Percentiles rank a stretch among this genome's conserved stretches.
Evolutionary conservation across 139 green algal species (phyloP).

Genomic region (Chara braunii): DNA sequence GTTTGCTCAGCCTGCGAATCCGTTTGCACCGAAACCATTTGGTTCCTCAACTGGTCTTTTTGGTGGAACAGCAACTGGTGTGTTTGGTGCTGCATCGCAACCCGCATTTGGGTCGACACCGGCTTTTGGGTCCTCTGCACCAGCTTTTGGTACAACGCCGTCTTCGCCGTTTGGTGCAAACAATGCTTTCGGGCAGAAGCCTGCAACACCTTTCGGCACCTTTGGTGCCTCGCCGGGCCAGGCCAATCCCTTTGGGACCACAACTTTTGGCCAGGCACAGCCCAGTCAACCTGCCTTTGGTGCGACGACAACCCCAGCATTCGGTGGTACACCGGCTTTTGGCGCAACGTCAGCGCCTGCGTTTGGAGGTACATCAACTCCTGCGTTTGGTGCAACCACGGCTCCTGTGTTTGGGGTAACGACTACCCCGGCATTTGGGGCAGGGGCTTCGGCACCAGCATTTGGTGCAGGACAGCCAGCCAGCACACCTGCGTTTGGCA

Average conservation of each 20-base stretch:
- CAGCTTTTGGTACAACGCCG: slow-evolving; percentile 9
- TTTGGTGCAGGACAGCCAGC: slow-evolving; percentile 8
- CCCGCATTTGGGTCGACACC: slow-evolving; percentile 29
- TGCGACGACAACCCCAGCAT: no score
- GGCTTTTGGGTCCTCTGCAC: slow-evolving; percentile 5
- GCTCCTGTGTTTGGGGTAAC: not conserved
- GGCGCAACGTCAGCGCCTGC: slow-evolving; percentile 1
- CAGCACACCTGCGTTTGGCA: slow-evolving; percentile 5
- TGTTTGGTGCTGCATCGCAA: slow-evolving; percentile 14
- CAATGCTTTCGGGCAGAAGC: slow-evolving; percentile 6
- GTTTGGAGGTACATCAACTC: not conserved
- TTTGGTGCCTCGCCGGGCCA: not conserved
- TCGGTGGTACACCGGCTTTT: not conserved
- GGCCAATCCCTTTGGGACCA: slow-evolving; percentile 10
- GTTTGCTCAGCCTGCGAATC: not conserved
- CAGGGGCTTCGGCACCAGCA: slow-evolving; percentile 14
- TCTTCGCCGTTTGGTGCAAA: slow-evolving; percentile 2
- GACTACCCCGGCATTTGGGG: not conserved
- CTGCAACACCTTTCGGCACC: not conserved
- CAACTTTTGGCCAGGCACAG: slow-evolving; percentile 22
- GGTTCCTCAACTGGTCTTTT: slow-evolving; percentile 4
- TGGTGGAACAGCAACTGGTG: not conserved
- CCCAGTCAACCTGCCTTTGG: slow-evolving; percentile 16
- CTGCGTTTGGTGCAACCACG: slow-evolving; percentile 12
- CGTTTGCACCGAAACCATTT: slow-evolving; percentile 2